A percentile compares a stretch with the other conserved stretches of the same genome.
Evolutionary conservation across 805 yeast genomes (phyloP).

Genomic region (Lachancea sp.): DNA sequence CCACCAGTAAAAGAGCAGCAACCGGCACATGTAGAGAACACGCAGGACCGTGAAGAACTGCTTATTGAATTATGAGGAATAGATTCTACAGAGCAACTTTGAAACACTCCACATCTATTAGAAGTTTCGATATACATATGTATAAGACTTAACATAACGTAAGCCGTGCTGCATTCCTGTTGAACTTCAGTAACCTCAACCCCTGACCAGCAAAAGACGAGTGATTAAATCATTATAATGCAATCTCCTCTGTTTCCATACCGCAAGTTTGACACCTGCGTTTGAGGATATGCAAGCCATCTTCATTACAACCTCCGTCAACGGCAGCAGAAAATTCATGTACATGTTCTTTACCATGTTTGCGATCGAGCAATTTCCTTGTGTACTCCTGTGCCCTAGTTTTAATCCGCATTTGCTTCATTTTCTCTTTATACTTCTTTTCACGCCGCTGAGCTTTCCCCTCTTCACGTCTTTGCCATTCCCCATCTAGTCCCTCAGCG

Average conservation of each 20-base stretch:
- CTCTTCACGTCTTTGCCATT: constrained; percentile 80
- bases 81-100: too few relatives aligned
- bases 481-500: constrained; percentile 80
- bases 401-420: constrained; percentile 81
- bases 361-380: constrained; percentile 54
- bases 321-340: constrained; percentile 68
- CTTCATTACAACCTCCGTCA: constrained; percentile 39
- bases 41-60: constrained; percentile 20
- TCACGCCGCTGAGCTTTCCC: constrained; percentile 68
- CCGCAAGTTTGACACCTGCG: constrained; percentile 78
- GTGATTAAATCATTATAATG: constrained; percentile 31
- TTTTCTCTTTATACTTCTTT: constrained; percentile 66
- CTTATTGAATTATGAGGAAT: constrained; percentile 24
- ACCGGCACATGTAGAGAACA: constrained; percentile 7
- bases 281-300: constrained; percentile 38
- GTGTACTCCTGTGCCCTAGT: constrained; percentile 90
- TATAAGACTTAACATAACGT: too few relatives aligned
- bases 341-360: constrained; percentile 54
- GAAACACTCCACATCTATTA: not conserved
- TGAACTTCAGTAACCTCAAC: not conserved
- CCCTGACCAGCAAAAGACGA: not conserved
- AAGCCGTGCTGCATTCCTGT: not conserved
- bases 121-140: not conserved
- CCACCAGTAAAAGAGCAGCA: constrained; percentile 9
- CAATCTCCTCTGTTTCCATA: constrained; percentile 72